Percentiles rank a stretch among this genome's conserved stretches.
phyloP scores from a whole-genome alignment of 225 moss, liverwort and hornwort species.

The Pseudoscleropodium purum region DNA sequence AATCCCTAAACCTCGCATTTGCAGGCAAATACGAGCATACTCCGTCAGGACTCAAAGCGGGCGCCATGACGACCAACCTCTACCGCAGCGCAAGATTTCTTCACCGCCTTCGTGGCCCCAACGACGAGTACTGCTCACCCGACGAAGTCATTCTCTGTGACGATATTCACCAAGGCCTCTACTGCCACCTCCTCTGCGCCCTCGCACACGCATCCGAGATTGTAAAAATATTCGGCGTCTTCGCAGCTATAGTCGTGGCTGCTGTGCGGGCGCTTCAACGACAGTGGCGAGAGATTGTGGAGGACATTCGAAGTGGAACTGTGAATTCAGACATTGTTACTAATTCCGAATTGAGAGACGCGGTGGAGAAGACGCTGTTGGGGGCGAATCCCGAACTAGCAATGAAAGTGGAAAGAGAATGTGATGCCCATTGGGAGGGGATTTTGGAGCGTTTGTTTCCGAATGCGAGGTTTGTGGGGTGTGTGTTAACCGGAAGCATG shows the following conservation, averaged over 20 bases:
- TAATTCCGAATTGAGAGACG: not conserved
- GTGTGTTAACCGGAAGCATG: slow-evolving; percentile 53
- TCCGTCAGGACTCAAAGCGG: slow-evolving; percentile 12
- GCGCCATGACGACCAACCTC: not conserved
- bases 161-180: slow-evolving; percentile 24
- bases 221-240: not conserved
- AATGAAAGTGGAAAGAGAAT: slow-evolving; percentile 15
- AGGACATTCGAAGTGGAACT: slow-evolving; percentile 35
- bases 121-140: not conserved
- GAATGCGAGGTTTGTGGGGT: slow-evolving; percentile 28
- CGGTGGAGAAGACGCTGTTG: slow-evolving; percentile 1
- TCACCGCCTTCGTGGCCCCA: not conserved
- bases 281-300: slow-evolving; percentile 19
- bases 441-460: slow-evolving; percentile 68
- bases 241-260: slow-evolving; percentile 3
- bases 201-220: slow-evolving; percentile 29
- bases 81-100: not conserved
- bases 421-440: slow-evolving; percentile 28
- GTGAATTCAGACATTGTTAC: slow-evolving; percentile 16
- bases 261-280: slow-evolving; percentile 2
- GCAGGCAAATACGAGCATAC: slow-evolving; percentile 22
- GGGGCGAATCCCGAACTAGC: slow-evolving; percentile 4
- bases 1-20: slow-evolving; percentile 19
- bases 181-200: slow-evolving; percentile 67
- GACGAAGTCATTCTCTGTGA: slow-evolving; percentile 19